Base-by-base conservation (phyloP, 495 filamentous ascomycete genomes). In the Chaetomium tenue region DNA sequence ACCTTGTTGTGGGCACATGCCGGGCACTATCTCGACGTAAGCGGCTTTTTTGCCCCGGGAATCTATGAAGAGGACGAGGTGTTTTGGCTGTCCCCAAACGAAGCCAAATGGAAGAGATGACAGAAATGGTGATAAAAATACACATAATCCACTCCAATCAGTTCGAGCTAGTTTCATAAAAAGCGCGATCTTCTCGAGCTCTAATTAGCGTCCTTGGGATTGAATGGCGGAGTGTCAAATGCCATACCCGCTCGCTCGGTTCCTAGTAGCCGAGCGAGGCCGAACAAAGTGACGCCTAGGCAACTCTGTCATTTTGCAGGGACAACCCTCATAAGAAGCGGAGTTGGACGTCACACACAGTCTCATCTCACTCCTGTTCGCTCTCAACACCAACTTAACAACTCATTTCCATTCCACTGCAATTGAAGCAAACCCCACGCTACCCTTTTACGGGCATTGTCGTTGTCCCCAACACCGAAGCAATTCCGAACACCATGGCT, bases 401-500 rank as follows among this genome's bases (percentile, higher is more conserved):
- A 23, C n/a, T 37, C 18, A 47, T 18, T 47, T 7, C 6, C 33
- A 47, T n/a, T 20, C n/a, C 9, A 22, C 2, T 26, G 6, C 20
- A 52, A 39, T 52, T 51, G 30, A 61, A 33, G 47, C 5, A 30
- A 60, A 53, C n/a, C 47, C 8, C 47, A 54, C 55, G 16, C 16
- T 13, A 22, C 46, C 63, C 5, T 37, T 37, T 37, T 37, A 12
- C 9, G 1, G 9, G 33, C 6, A 37, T 37, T 30, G 28, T 30
- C 33, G 5, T 37, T 1, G n/a, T 20, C 12, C 44, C 16, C 44
- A 20, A 47, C 44, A 47, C 15, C 5, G n/a, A 20, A 16, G 5
- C 33, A 52, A 37, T 44, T n/a, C 47, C 58, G 28, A 37, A 37
- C 51, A 63, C 44, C 56, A 82, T 82, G 79, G 75, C 81, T 37